These are phyloP conservation scores for Arachnopeziza araneosa DNA, from an alignment of 2,329 filamentous ascomycete genomes.

Conservation along the genomic window DNA sequence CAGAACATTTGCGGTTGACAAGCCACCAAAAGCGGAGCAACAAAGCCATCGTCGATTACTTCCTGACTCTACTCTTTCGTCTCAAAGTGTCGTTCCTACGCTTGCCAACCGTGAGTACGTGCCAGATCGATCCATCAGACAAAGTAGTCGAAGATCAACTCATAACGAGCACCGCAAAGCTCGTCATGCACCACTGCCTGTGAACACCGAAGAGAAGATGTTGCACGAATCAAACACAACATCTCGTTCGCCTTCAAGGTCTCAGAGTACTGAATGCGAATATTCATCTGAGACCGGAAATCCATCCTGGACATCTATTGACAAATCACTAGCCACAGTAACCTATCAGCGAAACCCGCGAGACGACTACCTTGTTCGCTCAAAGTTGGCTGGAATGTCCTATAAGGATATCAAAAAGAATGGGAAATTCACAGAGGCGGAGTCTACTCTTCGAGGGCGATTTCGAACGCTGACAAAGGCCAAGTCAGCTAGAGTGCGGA, in stretches of 20 bases:
- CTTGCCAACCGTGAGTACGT: slow-evolving; percentile 13
- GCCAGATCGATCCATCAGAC: not conserved
- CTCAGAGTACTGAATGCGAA: slow-evolving; percentile 7
- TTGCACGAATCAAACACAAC: not conserved
- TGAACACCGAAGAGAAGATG: not conserved
- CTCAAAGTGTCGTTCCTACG: slow-evolving; percentile 6
- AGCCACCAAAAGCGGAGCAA: slow-evolving; percentile 7
- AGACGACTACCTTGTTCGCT: slow-evolving; percentile 48
- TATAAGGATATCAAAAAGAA: slow-evolving; percentile 57
- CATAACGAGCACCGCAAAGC: not conserved
- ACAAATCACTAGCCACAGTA: slow-evolving; percentile 3
- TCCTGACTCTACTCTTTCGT: slow-evolving; percentile 10
- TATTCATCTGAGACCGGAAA: slow-evolving; percentile 10
- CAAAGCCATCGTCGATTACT: slow-evolving; percentile 18
- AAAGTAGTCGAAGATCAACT: slow-evolving; percentile 2
- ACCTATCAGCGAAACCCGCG: slow-evolving; percentile 29
- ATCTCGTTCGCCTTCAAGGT: not conserved
- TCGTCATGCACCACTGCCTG: slow-evolving; percentile 1
- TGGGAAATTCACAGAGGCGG: slow-evolving; percentile 56
- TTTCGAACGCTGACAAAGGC: slow-evolving; percentile 60
- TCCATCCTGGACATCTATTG: not conserved
- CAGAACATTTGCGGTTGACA: slow-evolving; percentile 5
- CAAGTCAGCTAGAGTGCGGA: slow-evolving; percentile 56
- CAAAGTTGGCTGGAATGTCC: slow-evolving; percentile 50
- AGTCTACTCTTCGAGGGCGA: slow-evolving; percentile 67